These are phyloP conservation scores for Clonostachys chloroleuca DNA, from an alignment of 2,329 filamentous ascomycete species.

Conservation along the genomic window DNA sequence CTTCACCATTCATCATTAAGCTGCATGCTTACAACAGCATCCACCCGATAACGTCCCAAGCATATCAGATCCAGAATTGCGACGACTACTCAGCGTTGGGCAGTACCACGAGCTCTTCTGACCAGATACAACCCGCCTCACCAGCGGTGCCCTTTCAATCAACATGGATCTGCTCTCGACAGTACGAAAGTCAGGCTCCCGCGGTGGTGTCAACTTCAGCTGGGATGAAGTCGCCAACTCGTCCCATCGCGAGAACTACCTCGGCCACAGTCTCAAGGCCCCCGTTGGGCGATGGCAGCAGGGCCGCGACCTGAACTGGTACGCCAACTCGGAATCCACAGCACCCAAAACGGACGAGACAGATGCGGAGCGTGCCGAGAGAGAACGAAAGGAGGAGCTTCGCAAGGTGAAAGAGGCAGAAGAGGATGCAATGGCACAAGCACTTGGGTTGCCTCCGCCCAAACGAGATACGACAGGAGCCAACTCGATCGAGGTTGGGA, in stretches of 20 bases:
- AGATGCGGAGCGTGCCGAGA: conserved; percentile 50
- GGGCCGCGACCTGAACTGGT: conserved; percentile 63
- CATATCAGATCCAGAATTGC: no score
- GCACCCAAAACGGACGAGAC: conserved; percentile 36
- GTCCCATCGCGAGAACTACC: conserved; percentile 80
- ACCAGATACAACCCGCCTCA: no score
- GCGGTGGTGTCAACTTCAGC: conserved; percentile 92
- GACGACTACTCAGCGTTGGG: no score
- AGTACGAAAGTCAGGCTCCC: conserved; percentile 84
- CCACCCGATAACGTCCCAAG: no score
- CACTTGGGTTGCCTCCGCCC: conserved; percentile 74
- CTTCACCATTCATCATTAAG: neutral
- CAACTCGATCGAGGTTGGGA: conserved; percentile 65
- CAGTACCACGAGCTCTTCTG: no score
- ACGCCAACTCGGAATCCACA: conserved; percentile 45
- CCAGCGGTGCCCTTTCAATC: neutral
- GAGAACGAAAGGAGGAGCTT: conserved; percentile 72
- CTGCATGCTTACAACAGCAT: no score
- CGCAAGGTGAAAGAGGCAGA: conserved; percentile 84
- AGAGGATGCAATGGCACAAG: conserved; percentile 81
- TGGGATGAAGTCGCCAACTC: conserved; percentile 93
- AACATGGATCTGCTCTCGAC: conserved; percentile 89
- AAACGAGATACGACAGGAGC: conserved; percentile 52
- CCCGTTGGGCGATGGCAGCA: conserved; percentile 92
- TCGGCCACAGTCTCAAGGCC: conserved; percentile 88